phyloP scores from a whole-genome alignment of 257 asterid species.

The Ehretia macrophylla region DNA sequence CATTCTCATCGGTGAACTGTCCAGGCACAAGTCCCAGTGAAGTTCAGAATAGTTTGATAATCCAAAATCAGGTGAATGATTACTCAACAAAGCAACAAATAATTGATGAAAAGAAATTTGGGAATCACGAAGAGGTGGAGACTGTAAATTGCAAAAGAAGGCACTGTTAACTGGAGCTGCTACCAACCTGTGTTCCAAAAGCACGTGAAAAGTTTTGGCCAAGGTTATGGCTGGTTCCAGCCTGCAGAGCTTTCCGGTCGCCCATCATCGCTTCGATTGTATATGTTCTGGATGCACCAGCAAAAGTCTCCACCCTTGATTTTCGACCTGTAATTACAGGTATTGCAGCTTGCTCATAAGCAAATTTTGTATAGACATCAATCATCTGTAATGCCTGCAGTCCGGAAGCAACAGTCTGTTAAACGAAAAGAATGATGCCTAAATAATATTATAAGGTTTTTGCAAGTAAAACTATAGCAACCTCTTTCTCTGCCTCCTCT shows the following conservation, averaged over 20 bases:
- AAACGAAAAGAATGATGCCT: constrained; percentile 18
- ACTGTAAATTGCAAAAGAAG: too few species aligned
- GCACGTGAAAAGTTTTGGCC: constrained; percentile 99
- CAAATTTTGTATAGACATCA: constrained; percentile 79
- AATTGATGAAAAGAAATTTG: too few species aligned
- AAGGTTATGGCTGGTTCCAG: constrained; percentile 98
- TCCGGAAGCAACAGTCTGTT: constrained; percentile 28
- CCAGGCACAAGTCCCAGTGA: constrained; percentile 1
- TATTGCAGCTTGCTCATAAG: constrained; percentile 96
- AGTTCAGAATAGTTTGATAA: not conserved
- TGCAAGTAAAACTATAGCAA: constrained; percentile 18
- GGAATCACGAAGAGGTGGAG: too few species aligned
- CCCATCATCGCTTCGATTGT: constrained; percentile 99
- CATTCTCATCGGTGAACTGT: constrained; percentile 94
- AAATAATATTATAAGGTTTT: constrained; percentile 6
- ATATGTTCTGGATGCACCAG: constrained; percentile 92
- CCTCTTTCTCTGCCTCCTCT: constrained; percentile 98
- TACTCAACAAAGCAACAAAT: too few species aligned
- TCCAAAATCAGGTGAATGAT: too few species aligned
- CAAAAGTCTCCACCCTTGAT: constrained; percentile 88
- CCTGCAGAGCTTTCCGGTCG: constrained; percentile 94
- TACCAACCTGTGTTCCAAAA: constrained; percentile 77
- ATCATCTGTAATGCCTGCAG: constrained; percentile 98
- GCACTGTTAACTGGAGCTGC: not conserved
- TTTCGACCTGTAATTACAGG: constrained; percentile 97